Conservation (phyloP, 2,329 filamentous ascomycete species). For the Diaporthe sp. region DNA sequence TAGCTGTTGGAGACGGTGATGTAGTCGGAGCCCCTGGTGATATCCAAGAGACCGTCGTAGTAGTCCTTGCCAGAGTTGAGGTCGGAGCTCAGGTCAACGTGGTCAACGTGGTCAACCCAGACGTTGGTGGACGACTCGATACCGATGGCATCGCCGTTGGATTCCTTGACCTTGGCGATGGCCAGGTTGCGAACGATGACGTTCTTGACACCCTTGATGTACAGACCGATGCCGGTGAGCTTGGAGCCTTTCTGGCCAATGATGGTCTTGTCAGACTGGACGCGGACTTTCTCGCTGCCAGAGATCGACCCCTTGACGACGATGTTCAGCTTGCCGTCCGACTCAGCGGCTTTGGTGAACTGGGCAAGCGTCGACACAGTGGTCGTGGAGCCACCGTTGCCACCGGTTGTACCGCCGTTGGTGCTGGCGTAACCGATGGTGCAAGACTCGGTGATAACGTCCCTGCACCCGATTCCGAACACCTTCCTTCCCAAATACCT, state of each 20-base stretch:
- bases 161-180: conserved; percentile 53
- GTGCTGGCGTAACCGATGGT: conserved; percentile 60
- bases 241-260: conserved; percentile 50
- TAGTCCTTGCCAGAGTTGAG: conserved; percentile 67
- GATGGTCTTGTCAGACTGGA: conserved; percentile 61
- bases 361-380: conserved; percentile 62
- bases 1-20: conserved; percentile 54
- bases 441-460: conserved; percentile 40
- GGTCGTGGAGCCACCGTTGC: conserved; percentile 61
- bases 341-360: conserved; percentile 59
- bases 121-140: conserved; percentile 54
- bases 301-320: conserved; percentile 55
- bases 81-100: conserved; percentile 67
- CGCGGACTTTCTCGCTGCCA: conserved; percentile 51
- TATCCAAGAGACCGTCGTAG: conserved; percentile 68
- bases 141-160: conserved; percentile 58
- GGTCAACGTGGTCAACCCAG: conserved; percentile 69
- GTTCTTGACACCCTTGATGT: conserved; percentile 57
- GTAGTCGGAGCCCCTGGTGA: conserved; percentile 66
- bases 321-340: conserved; percentile 52
- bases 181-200: conserved; percentile 62
- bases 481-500: too few species aligned
- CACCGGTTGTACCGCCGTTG: conserved; percentile 64
- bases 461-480: too few species aligned
- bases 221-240: conserved; percentile 53